Base-by-base conservation (phyloP, 2,329 filamentous ascomycete species). In the Amauroascus verrucosus region DNA sequence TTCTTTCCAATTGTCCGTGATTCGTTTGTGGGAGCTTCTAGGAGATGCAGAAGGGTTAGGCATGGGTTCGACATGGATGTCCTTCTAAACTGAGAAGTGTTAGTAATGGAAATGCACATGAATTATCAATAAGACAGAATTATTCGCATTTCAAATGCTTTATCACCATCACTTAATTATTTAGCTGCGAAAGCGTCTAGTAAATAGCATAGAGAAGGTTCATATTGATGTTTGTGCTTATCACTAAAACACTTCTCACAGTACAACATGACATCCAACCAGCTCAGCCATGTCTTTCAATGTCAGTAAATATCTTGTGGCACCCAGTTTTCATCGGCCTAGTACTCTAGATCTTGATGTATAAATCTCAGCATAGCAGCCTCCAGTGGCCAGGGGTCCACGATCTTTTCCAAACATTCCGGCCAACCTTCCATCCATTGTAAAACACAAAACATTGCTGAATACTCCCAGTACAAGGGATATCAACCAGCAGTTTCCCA, bases 401-500 rank as follows among this genome's bases (percentile, higher is more conserved):
- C 32, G 55, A 64, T 52, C 51, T 58, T 61, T 46, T 62, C 60
- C 53, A 64, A 18, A 54, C 55, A 53, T 50, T 9, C 58, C 37
- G 62, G 60, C 61, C 62, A 64, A 54, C 62, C 61, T 26, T 64
- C 62, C 54, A 57, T 33, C 57, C 58, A 63, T 37, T 56, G 58
- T 22, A 63, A 58, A 6, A 60, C 9, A 6, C 55, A 48, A 38
- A 60, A 64, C 13, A 57, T 57, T 22, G 18, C 13, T 2, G 26
- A 8, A 20, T 53, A 54, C 30, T 54, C 52, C 52, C 46, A 54
- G 30, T 55, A 55, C 28, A 50, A 62, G 18, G 67, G 69, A 57
- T 67, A 68, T 68, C 65, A 72, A 18, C 68, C 66, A 41, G 68
- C 56, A 40, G 61, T 65, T 49, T 71, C 68, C 69, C 67, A 72